These are phyloP conservation scores for Nothophaeocryptopus gaeumannii DNA, from an alignment of 2,329 filamentous ascomycete species.

Conservation along the genomic window DNA sequence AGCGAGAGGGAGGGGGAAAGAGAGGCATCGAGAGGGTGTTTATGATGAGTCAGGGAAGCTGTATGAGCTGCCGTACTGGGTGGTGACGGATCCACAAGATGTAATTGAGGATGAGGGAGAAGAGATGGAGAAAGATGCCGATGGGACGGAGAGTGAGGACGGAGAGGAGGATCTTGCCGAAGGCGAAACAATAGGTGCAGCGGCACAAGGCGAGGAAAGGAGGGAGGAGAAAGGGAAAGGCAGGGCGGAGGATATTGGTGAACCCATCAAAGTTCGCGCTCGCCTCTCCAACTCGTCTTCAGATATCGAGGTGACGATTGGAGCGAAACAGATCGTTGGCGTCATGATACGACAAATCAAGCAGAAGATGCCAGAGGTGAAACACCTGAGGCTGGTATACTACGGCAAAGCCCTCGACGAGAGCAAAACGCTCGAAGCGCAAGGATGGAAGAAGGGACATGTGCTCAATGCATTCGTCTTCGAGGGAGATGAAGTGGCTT, in stretches of 20 bases:
- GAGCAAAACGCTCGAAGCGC: slow-evolving; percentile 59
- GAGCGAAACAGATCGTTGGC: slow-evolving; percentile 56
- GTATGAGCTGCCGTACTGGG: slow-evolving; percentile 47
- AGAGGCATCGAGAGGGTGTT: slow-evolving; percentile 31
- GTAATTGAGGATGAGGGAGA: slow-evolving; percentile 35
- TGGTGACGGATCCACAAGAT: slow-evolving; percentile 44
- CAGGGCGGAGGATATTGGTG: slow-evolving; percentile 33
- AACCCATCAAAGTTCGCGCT: slow-evolving; percentile 33
- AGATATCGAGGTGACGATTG: slow-evolving; percentile 38
- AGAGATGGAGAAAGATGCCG: slow-evolving; percentile 29
- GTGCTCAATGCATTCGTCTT: slow-evolving; percentile 72
- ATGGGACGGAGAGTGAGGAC: slow-evolving; percentile 22
- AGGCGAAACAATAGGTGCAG: background rate
- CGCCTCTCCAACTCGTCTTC: slow-evolving; percentile 39
- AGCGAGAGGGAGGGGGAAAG: slow-evolving; percentile 21
- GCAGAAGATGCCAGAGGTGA: slow-evolving; percentile 59
- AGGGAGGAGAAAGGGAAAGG: slow-evolving; percentile 35
- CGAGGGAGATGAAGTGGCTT: slow-evolving; percentile 2
- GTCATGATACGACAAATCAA: slow-evolving; percentile 62
- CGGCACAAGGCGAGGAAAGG: background rate
- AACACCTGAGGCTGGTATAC: slow-evolving; percentile 69
- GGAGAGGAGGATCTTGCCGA: slow-evolving; percentile 14
- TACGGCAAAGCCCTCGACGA: slow-evolving; percentile 78
- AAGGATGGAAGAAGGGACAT: slow-evolving; percentile 74
- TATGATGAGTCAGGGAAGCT: slow-evolving; percentile 44